Conservation (phyloP, 2,329 filamentous ascomycete genomes). For the Neonectria hederae region DNA sequence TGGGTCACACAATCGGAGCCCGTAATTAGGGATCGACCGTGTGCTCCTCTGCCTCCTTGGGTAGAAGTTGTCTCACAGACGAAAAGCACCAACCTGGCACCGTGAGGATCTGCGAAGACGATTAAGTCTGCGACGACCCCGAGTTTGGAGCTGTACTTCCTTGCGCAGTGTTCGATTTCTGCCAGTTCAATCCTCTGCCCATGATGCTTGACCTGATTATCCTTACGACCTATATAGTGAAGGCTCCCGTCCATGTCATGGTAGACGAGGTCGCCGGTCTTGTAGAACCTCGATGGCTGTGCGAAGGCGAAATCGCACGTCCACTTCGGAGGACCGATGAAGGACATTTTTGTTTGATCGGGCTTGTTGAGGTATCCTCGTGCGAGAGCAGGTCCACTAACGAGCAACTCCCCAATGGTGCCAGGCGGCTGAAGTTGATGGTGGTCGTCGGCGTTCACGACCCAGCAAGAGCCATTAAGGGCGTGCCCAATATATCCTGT, state of each 20-base stretch:
- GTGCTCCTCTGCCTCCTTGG: background rate
- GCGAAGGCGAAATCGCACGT: background rate
- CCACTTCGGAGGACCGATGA: background rate
- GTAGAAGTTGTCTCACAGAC: background rate
- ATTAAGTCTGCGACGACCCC: background rate
- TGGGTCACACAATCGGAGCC: background rate
- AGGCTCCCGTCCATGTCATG: constrained; percentile 48
- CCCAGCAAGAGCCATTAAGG: background rate
- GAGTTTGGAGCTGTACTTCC: background rate
- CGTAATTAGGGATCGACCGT: background rate
- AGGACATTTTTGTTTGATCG: constrained; percentile 1
- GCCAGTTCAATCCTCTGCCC: constrained; percentile 61
- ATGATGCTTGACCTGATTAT: constrained; percentile 64
- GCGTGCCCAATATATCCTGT: constrained; percentile 3
- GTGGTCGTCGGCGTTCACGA: constrained; percentile 18
- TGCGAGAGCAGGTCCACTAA: constrained; percentile 63
- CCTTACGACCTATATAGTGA: constrained; percentile 57
- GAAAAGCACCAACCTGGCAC: background rate
- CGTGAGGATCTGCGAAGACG: background rate
- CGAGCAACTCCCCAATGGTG: constrained; percentile 52
- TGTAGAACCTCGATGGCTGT: background rate
- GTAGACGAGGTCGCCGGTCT: constrained; percentile 32
- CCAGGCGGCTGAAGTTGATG: constrained; percentile 37
- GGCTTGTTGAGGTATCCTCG: constrained; percentile 46
- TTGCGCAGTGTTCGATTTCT: constrained; percentile 8